Conservation (phyloP, 768 basidiomycete species). For the Lentinula sp. region DNA sequence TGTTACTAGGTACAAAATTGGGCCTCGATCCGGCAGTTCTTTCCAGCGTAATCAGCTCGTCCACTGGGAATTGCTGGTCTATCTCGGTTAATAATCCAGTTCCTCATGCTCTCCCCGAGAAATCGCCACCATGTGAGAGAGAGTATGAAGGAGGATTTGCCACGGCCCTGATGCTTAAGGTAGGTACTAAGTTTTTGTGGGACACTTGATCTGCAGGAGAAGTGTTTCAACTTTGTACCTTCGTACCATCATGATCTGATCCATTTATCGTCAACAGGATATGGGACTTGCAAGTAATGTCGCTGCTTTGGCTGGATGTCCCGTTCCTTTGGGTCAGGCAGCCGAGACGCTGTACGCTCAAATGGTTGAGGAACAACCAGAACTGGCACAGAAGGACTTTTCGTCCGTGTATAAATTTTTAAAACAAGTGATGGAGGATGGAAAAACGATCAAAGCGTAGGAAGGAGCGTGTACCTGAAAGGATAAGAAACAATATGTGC, state of each 20-base stretch:
- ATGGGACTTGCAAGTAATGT: constrained; percentile 75
- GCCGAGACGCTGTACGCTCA: constrained; percentile 59
- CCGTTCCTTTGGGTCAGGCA: constrained; percentile 60
- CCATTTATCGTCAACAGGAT: constrained; percentile 44
- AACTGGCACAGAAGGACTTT: constrained; percentile 68
- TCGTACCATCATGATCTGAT: background rate
- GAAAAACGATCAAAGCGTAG: background rate
- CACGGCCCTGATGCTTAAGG: constrained; percentile 80
- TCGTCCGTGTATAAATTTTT: constrained; percentile 74
- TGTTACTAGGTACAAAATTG: constrained; percentile 80
- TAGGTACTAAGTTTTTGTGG: constrained; percentile 14
- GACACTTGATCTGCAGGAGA: background rate
- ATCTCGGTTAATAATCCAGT: constrained; percentile 87
- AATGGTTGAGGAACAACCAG: constrained; percentile 48
- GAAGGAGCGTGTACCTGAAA: background rate
- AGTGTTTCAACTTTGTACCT: background rate
- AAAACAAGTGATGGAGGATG: constrained; percentile 14
- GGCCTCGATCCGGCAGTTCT: constrained; percentile 74
- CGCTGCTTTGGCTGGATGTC: constrained; percentile 39
- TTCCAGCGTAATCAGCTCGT: constrained; percentile 80
- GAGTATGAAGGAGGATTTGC: constrained; percentile 86
- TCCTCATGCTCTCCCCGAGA: constrained; percentile 60
- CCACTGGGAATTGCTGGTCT: constrained; percentile 80
- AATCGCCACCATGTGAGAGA: constrained; percentile 76
- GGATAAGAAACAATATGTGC: background rate